Conservation (phyloP, 179 eudicot species). For the Drosera spatulata region DNA sequence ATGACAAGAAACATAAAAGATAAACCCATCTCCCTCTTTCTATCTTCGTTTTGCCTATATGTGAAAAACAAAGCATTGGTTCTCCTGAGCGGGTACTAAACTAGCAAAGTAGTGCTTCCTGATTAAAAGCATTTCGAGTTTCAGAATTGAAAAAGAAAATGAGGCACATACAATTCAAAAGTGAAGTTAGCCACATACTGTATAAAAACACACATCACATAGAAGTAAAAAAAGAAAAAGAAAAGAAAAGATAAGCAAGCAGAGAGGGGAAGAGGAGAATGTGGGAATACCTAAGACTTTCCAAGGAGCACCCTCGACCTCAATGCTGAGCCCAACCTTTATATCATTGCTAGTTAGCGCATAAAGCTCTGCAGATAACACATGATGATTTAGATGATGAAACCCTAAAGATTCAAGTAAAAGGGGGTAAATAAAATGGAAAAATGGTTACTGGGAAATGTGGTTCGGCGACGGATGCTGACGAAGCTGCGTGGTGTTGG, state of each 20-base stretch:
- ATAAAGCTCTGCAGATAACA: slow-evolving; percentile 43
- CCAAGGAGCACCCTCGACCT: slow-evolving; percentile 94
- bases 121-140: too few species aligned
- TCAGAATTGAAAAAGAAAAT: too few species aligned
- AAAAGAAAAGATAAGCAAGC: background rate
- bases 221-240: too few species aligned
- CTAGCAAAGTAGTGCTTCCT: too few species aligned
- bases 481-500: slow-evolving; percentile 10
- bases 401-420: background rate
- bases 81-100: too few species aligned
- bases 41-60: too few species aligned
- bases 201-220: too few species aligned
- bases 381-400: background rate
- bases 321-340: slow-evolving; percentile 74
- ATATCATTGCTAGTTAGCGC: slow-evolving; percentile 85
- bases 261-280: background rate
- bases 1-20: too few species aligned
- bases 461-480: slow-evolving; percentile 25
- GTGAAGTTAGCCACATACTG: too few species aligned
- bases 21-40: too few species aligned
- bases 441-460: slow-evolving; percentile 40
- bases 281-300: slow-evolving; percentile 54
- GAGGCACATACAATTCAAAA: too few species aligned
- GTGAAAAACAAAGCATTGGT: too few species aligned
- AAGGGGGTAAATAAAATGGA: background rate